Evolutionary conservation across 352 stramenopile species (phyloP), one percentile per base, ranked within the genome.

Genomic region (Phytophthora niederhauseri): DNA sequence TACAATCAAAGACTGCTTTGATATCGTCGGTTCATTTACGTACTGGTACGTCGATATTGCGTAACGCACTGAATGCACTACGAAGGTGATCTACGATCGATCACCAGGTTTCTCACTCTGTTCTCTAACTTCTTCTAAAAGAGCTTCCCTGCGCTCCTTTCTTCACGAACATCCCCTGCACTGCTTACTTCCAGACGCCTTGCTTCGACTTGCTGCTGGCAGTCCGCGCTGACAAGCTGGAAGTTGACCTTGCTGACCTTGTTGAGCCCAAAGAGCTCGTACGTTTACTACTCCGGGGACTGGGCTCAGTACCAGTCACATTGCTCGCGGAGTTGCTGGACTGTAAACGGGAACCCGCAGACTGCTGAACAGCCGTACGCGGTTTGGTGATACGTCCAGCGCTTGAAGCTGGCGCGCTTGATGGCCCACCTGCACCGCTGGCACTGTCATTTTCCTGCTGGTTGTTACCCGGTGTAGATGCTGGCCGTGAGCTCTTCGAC

Each of bases 11-110:
- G 22, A 51, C 31, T 24, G 43, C 20, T 50, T 61, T 28, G 36
- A 43, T 41, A 31, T 53, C 53, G 30, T 45, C 38, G 17, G 15
- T 58, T 55, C 38, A 15, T 26, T 48, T 28, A 31, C 53, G 61
- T 9, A 34, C 34, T 43, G 34, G 9, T 17, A 41, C 34, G 30
- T 34, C 30, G 34, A 17, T n/a, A 43, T n/a, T 43, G 36, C 36
- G 41, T 55, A 49, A 73, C 58, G 68, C 57, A 72, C 52, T 61
- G 20, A 45, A 64, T 63, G 49, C 55, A 56, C 57, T 51, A 66
- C 48, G 49, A 50, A 11, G 30, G 64, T 73, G 63, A 73, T 73
- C 67, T 78, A 63, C 71, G 62, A 76, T 73, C 67, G 71, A 78
- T 70, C 71, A 73, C 68, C 28, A 51, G 49, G 15, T 14, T 9